phyloP scores from a whole-genome alignment of 2,329 filamentous ascomycete species.

The Talaromyces sp. region DNA sequence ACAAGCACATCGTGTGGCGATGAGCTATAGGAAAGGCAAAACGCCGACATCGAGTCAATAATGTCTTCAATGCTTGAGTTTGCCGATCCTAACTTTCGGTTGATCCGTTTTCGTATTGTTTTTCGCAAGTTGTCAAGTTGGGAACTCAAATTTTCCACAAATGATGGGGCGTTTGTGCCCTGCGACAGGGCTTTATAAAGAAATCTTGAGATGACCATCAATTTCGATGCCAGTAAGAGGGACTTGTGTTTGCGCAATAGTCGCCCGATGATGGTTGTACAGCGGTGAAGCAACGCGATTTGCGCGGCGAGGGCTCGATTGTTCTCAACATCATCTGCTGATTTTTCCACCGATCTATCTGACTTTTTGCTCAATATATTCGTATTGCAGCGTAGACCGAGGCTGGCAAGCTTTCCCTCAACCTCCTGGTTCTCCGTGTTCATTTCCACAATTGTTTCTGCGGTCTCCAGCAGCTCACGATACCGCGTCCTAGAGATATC shows the following conservation, averaged over 20 bases:
- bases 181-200: slow-evolving; percentile 69
- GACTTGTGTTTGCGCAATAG: slow-evolving; percentile 50
- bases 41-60: slow-evolving; percentile 72
- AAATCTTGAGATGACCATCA: slow-evolving; percentile 70
- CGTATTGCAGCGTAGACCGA: slow-evolving; percentile 75
- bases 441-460: slow-evolving; percentile 92
- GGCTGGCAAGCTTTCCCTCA: slow-evolving; percentile 64
- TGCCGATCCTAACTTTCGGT: slow-evolving; percentile 48
- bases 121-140: slow-evolving; percentile 59
- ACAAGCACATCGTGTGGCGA: slow-evolving; percentile 73
- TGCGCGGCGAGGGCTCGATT: slow-evolving; percentile 52
- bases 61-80: slow-evolving; percentile 47
- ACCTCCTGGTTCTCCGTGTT: slow-evolving; percentile 69
- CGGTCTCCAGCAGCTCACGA: slow-evolving; percentile 83
- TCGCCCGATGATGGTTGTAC: slow-evolving; percentile 49
- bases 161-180: slow-evolving; percentile 40
- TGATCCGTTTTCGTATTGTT: slow-evolving; percentile 61
- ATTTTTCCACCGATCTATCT: slow-evolving; percentile 48
- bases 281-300: slow-evolving; percentile 54
- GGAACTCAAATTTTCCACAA: slow-evolving; percentile 61
- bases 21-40: slow-evolving; percentile 75
- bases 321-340: slow-evolving; percentile 29
- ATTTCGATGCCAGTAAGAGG: slow-evolving; percentile 59
- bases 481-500: slow-evolving; percentile 57
- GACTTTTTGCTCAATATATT: slow-evolving; percentile 64